Base-by-base conservation (phyloP, 306 rosid species). In the Vicia faba region DNA sequence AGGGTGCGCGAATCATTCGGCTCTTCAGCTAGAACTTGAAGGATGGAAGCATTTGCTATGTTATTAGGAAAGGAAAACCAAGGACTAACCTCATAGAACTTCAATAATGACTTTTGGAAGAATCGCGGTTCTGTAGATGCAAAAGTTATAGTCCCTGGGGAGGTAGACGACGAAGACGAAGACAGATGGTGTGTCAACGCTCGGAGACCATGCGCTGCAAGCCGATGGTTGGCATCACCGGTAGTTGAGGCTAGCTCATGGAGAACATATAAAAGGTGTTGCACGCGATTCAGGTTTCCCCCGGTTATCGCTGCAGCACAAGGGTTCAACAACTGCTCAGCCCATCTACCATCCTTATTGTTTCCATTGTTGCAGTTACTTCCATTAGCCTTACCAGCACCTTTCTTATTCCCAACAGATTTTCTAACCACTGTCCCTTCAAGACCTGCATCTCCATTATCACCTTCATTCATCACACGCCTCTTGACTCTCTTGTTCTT, bases 281-380 rank as follows among this genome's bases (percentile, higher is more conserved):
- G 96, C 59, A 89, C 95, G 12, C 95, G 87, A 13, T 79, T 80
- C 70, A 78, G 41, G 58, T 92, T 75, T 13, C 91, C 91, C 4
- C 61, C 57, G 0, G 80, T 59, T 58, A 92, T 79, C 53, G 98
- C 96, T 8, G 31, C 28, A 15, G 96, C 96, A 71, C 98, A 89
- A 29, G 98, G 98, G 49, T 85, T 92, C 5, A 89, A 88, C 75
- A 92, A 70, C 67, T 92, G 93, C 74, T 92, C 98, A 5, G 97
- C 97, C 98, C 98, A 92, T 70, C 96, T 89, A 20, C 98, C 98
- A 61, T 92, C 96, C 73, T 83, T 92, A 74, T 70, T 80, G 53
- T 78, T 88, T 39, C 90, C 79, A 48, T 69, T 86, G 77, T 73
- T 72, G 46, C 80, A 25, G 87, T 81, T 92, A 61, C 65, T 89